Conservation (phyloP, 148 eudicot genomes). For the Rhododendron vialii region DNA sequence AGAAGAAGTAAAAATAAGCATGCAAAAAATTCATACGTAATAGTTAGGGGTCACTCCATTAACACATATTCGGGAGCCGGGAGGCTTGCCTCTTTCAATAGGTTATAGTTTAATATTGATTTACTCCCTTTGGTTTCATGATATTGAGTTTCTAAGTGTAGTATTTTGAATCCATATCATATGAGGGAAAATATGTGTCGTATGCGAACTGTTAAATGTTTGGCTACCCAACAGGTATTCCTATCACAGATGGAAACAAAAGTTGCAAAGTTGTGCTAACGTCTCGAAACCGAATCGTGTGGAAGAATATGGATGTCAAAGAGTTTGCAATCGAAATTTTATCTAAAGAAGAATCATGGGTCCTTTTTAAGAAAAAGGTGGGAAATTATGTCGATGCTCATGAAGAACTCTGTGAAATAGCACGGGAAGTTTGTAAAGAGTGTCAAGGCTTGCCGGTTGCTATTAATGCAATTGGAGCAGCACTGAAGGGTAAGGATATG, state of each 20-base stretch:
- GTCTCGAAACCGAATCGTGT: neutral
- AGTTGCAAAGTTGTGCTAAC: neutral
- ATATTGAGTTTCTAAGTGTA: neutral
- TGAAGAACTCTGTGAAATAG: neutral
- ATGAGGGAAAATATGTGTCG: neutral
- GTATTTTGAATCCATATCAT: neutral
- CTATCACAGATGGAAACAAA: neutral
- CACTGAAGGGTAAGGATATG: neutral
- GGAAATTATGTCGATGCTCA: neutral
- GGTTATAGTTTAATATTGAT: neutral
- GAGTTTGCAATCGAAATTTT: neutral
- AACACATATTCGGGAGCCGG: too few species aligned
- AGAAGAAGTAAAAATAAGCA: neutral
- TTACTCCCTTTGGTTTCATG: neutral
- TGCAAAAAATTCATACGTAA: neutral
- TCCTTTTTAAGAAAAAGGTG: neutral
- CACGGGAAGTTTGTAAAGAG: neutral
- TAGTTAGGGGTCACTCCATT: too few species aligned
- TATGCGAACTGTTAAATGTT: neutral
- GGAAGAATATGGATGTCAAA: neutral
- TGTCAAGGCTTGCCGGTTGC: conserved; percentile 20
- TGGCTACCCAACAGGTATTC: neutral
- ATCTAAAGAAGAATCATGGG: neutral
- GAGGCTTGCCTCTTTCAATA: neutral
- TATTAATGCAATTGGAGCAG: conserved; percentile 6